Conservation (phyloP, 2,329 filamentous ascomycete species). For the Xylariaceae sp. region DNA sequence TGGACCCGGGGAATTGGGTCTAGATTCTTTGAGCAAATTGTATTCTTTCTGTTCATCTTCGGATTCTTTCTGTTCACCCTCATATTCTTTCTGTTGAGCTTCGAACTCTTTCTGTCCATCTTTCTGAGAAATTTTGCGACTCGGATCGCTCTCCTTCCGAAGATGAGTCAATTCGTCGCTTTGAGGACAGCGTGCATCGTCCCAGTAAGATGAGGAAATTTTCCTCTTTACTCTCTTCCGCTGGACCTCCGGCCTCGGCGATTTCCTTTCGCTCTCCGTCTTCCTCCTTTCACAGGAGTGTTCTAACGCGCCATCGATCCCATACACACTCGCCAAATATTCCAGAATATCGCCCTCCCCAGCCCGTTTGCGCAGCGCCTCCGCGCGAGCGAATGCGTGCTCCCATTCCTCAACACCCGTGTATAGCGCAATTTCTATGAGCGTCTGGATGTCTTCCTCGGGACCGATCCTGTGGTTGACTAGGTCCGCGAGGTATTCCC, state of each 20-base stretch:
- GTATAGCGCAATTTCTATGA: constrained; percentile 29
- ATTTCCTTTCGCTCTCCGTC: background rate
- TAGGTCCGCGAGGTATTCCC: constrained; percentile 27
- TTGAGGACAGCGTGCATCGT: background rate
- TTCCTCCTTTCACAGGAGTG: background rate
- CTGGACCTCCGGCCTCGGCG: constrained; percentile 3
- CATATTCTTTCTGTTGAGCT: too few relatives aligned
- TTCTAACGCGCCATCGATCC: background rate
- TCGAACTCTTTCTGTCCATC: too few relatives aligned
- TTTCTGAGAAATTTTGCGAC: too few relatives aligned
- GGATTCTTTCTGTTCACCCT: too few relatives aligned
- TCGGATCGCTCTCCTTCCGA: too few relatives aligned
- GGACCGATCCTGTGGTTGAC: constrained; percentile 25
- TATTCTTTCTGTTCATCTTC: too few relatives aligned
- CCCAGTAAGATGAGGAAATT: constrained; percentile 24
- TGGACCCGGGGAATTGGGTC: too few relatives aligned
- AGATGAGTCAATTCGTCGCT: too few relatives aligned
- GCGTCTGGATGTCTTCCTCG: constrained; percentile 25
- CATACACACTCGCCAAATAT: constrained; percentile 19
- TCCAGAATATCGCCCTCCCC: constrained; percentile 25
- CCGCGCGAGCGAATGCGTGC: constrained; percentile 32
- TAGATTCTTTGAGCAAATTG: too few relatives aligned
- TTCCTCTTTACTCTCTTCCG: constrained; percentile 8
- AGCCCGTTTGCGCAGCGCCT: constrained; percentile 24
- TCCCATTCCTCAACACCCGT: constrained; percentile 34